Base-by-base conservation (phyloP, 2,329 filamentous ascomycete genomes). In the Arthrobotrys pseudoclavata region DNA sequence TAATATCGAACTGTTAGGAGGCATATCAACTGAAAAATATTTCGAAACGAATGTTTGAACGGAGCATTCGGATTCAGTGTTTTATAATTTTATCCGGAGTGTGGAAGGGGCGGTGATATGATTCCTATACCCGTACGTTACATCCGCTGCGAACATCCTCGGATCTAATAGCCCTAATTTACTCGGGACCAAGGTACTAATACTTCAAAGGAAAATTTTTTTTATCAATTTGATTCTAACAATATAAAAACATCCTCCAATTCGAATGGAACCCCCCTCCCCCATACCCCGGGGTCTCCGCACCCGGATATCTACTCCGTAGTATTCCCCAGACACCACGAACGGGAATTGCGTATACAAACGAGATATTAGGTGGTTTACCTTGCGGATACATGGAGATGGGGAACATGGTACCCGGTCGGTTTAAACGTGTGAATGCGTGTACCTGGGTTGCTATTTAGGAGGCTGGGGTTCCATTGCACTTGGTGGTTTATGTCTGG, bases 391-490 rank as follows among this genome's bases (percentile, higher is more conserved):
- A 47, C 40, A 57, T 63, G 15, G 22, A 10, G 22, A 31, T 18
- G 20, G 9, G 20, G 18, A 22, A 31, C 63, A 26, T 53, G 63
- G 63, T 68, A 55, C 40, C 34, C 57, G 31, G 63, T 68, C 31
- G 15, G 6, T 29, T 52, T 55, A 45, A 24, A 69, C 34, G 34
- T 60, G 4, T 22, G 47, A 12, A 34, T 34, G 26, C 22, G 26
- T 15, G 20, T 15, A n/a, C n/a, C n/a, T 61, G 20, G 20, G 3
- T 61, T 40, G 55, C 55, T 60, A 60, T 60, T 60, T 60, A 34
- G 69, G 61, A 66, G 69, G 69, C 50, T 72, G 69, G 69, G 69
- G 69, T 72, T 72, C 60, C 69, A 72, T 55, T 60, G 34, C 31
- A 42, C 53, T n/a, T 13, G 26, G 24, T 37, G 34, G 34, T 29